Conservation (phyloP, 371 early-diverging fungal species). For the Mucor racemosus region DNA sequence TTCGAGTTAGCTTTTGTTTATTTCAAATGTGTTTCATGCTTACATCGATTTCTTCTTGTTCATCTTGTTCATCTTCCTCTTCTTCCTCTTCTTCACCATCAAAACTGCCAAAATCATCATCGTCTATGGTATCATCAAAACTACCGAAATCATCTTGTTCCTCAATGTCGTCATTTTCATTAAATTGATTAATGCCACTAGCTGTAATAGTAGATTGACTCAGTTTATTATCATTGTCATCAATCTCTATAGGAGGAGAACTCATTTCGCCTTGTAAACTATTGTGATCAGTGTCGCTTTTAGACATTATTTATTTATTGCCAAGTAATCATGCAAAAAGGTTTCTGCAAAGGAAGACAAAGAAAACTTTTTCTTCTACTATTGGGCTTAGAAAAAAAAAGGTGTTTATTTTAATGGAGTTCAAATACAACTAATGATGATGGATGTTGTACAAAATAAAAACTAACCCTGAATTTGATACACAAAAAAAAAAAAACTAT, state of each 20-base stretch:
- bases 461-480: no score
- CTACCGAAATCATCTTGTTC: not conserved
- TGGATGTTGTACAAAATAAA: not conserved
- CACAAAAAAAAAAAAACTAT: no score
- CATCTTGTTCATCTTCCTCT: no score
- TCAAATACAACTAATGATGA: not conserved
- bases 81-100: not conserved
- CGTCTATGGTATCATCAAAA: constrained; percentile 9
- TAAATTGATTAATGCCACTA: not conserved
- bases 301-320: not conserved
- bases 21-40: not conserved
- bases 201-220: not conserved
- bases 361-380: not conserved
- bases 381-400: not conserved
- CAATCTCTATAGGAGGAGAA: not conserved
- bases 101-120: constrained; percentile 22
- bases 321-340: not conserved
- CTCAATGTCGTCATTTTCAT: not conserved
- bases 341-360: not conserved
- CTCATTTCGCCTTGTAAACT: no score
- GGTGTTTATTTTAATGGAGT: not conserved
- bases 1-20: not conserved
- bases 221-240: not conserved
- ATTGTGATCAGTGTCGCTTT: not conserved
- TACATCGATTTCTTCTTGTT: not conserved